Evolutionary conservation across 1,284 basidiomycete species (phyloP), one percentile per base, ranked within the genome.

Genomic region (Cryptococcus floricola): DNA sequence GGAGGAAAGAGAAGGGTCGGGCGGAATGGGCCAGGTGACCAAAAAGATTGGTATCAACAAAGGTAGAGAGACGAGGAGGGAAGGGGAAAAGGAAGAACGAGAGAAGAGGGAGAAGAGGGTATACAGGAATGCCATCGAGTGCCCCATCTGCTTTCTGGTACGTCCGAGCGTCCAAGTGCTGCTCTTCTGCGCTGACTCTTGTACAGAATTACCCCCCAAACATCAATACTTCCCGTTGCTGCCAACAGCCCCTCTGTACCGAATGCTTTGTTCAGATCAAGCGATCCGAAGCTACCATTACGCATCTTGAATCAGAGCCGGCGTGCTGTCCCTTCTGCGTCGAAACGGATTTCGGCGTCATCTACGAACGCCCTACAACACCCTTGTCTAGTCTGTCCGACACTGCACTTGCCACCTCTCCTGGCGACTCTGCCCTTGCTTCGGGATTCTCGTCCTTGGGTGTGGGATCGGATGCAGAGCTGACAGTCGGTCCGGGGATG

Each of bases 261-360:
- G 95, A 99, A 77, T 99, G 95, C 75, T 98, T 99, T 71, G 93
- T 98, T 16, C 94, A 98, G 79, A 98, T 98, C 79, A 98, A 98
- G 80, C 87, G 95, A 53, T 85, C 83, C 49, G 96, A 98, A 67
- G 92, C 95, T 5, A 94, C 91, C 0, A 81, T 90, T 4, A 95
- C 91, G 0, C 92, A 96, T 76, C 80, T 95, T 50, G 89, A 80
- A 60, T 92, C 91, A 14, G 95, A 98, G 68, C 89, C 94, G 0
- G 91, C 94, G 4, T 88, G 90, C 6, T 98, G 95, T 75, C 95
- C 95, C 2, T 98, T 91, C 74, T 98, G 95, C 70, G 91, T 98
- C 45, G 92, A 96, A 76, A 86, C 92, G 46, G 91, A 97, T 75
- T 98, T 98, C 77, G 95, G 95, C 38, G 82, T 98, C 48, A 85